These are phyloP conservation scores for Phytophthora gonapodyides DNA, from an alignment of 352 stramenopile genomes.

Conservation along the genomic window DNA sequence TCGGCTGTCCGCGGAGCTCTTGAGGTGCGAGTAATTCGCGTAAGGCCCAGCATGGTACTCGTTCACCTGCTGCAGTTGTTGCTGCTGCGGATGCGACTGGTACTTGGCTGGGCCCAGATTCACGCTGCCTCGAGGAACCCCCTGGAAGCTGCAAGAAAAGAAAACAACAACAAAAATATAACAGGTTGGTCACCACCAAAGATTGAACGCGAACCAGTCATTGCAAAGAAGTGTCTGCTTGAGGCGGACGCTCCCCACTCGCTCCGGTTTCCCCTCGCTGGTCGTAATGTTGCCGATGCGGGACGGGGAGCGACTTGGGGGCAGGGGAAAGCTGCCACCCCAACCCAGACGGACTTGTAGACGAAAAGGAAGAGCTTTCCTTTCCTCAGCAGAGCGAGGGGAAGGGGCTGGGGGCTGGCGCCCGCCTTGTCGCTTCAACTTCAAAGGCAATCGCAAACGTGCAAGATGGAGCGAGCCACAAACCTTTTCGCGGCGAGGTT, in stretches of 20 bases:
- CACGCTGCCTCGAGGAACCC: slow-evolving; percentile 19
- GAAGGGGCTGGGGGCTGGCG: slow-evolving; percentile 18
- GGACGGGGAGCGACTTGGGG: slow-evolving; percentile 19
- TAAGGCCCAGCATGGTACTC: slow-evolving; percentile 39
- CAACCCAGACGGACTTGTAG: slow-evolving; percentile 12
- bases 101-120: slow-evolving; percentile 32
- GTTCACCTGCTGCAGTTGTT: slow-evolving; percentile 44
- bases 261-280: slow-evolving; percentile 27
- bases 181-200: slow-evolving; percentile 20
- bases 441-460: slow-evolving; percentile 18
- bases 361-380: slow-evolving; percentile 20
- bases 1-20: slow-evolving; percentile 26
- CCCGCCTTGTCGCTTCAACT: slow-evolving; percentile 34
- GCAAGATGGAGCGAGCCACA: slow-evolving; percentile 6
- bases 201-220: slow-evolving; percentile 8
- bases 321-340: slow-evolving; percentile 12
- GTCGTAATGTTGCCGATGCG: slow-evolving; percentile 26
- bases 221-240: slow-evolving; percentile 25
- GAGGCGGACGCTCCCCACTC: slow-evolving; percentile 25
- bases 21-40: slow-evolving; percentile 37
- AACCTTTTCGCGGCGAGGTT: slow-evolving; percentile 27
- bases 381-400: slow-evolving; percentile 2
- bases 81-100: slow-evolving; percentile 36
- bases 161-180: too few species aligned
- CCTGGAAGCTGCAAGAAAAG: slow-evolving; percentile 36